These are phyloP conservation scores for Saccharomyces jurei DNA, from an alignment of 805 yeast species.

Conservation along the genomic window DNA sequence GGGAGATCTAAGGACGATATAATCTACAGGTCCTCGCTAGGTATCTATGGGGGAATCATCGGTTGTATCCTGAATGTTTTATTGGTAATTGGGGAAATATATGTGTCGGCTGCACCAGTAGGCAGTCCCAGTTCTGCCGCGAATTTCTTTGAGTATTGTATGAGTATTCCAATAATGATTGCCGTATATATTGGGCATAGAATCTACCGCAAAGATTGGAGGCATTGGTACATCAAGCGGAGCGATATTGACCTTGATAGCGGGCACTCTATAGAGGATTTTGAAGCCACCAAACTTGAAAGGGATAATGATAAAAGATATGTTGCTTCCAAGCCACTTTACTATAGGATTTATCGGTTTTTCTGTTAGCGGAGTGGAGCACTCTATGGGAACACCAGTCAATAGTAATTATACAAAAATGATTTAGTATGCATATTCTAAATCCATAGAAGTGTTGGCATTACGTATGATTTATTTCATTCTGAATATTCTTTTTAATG, in stretches of 20 bases:
- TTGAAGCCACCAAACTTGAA: constrained; percentile 38
- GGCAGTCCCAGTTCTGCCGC: constrained; percentile 32
- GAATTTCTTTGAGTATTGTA: constrained; percentile 44
- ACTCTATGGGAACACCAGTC: background rate
- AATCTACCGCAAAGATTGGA: constrained; percentile 32
- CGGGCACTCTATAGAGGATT: constrained; percentile 44
- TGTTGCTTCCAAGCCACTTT: constrained; percentile 24
- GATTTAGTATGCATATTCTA: background rate
- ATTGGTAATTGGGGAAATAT: constrained; percentile 59
- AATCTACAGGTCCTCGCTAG: constrained; percentile 48
- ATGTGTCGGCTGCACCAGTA: constrained; percentile 62
- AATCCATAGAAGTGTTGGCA: background rate
- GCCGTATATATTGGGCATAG: constrained; percentile 40
- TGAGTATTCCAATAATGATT: constrained; percentile 40
- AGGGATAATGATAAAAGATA: constrained; percentile 26
- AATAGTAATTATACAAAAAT: background rate
- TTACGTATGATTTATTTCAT: background rate
- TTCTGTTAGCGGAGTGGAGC: constrained; percentile 23
- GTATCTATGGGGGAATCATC: constrained; percentile 47
- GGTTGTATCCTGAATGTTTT: constrained; percentile 46
- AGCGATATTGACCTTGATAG: constrained; percentile 47
- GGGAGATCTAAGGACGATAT: constrained; percentile 53
- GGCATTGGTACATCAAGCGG: constrained; percentile 32
- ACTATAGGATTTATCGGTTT: constrained; percentile 27
- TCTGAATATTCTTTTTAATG: background rate